phyloP scores from a whole-genome alignment of 164 flowering plant species.

The Saururus chinensis region DNA sequence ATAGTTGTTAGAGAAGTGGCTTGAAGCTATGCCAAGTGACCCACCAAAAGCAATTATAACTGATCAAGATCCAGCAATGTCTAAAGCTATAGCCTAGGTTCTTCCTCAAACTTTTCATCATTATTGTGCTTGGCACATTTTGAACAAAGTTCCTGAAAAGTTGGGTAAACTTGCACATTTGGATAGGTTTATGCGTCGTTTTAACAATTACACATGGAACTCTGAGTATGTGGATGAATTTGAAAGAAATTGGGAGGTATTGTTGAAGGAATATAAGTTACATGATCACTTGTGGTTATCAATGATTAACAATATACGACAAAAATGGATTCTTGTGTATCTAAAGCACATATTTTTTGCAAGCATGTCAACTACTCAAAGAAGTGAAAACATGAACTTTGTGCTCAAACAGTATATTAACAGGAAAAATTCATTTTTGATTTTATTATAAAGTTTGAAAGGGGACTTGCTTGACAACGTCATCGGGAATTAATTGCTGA shows the following conservation, averaged over 20 bases:
- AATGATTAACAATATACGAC: not conserved
- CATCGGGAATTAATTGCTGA: not conserved
- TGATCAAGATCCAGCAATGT: constrained; percentile 2
- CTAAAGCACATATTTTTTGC: not conserved
- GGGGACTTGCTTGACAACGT: not conserved
- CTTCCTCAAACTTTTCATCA: not conserved
- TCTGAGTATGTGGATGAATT: not conserved
- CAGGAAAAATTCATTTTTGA: not conserved
- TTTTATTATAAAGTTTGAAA: not conserved
- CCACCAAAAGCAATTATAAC: constrained; percentile 3
- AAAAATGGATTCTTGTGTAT: not conserved
- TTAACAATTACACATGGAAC: not conserved
- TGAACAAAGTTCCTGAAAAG: not conserved
- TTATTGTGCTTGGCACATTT: not conserved
- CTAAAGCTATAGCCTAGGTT: not conserved
- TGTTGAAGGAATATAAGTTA: not conserved
- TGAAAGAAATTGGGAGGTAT: not conserved
- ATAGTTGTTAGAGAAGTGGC: constrained; percentile 3
- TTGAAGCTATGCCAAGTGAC: constrained; percentile 2
- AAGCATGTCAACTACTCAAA: not conserved
- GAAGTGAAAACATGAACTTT: constrained; percentile 4
- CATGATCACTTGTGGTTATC: not conserved
- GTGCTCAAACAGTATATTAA: not conserved
- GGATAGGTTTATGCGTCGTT: not conserved
- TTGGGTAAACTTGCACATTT: not conserved